These are phyloP conservation scores for Pestalotiopsis sp. DNA, from an alignment of 2,329 filamentous ascomycete species.

Conservation along the genomic window DNA sequence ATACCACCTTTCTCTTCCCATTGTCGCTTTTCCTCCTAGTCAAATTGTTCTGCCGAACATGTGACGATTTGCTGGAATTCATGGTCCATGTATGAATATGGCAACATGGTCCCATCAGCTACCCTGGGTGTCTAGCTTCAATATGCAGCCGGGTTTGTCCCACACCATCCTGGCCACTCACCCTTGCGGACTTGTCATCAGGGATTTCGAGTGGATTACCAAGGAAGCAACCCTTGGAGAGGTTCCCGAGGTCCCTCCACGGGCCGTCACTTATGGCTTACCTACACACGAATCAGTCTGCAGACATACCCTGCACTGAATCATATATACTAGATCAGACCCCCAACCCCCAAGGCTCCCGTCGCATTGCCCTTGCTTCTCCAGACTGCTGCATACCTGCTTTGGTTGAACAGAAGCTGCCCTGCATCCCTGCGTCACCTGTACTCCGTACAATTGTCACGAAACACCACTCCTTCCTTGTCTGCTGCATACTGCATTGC, in stretches of 20 bases:
- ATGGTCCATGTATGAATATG: background rate
- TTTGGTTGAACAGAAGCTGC: background rate
- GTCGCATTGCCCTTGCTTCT: constrained; percentile 3
- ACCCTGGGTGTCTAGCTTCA: background rate
- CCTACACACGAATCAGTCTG: constrained; percentile 6
- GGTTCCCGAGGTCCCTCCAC: constrained; percentile 7
- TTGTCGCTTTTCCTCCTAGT: background rate
- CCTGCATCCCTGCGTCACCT: constrained; percentile 10
- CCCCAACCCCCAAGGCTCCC: background rate
- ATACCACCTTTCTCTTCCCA: background rate
- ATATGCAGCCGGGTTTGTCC: constrained; percentile 1
- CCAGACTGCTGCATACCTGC: background rate
- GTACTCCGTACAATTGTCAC: background rate
- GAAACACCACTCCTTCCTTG: background rate
- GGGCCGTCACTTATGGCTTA: constrained; percentile 5
- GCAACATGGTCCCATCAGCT: background rate
- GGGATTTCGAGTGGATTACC: constrained; percentile 9
- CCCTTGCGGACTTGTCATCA: background rate
- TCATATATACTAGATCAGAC: constrained; percentile 2
- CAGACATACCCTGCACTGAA: background rate
- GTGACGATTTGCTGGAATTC: background rate
- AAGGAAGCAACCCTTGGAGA: constrained; percentile 4
- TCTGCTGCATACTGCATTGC: background rate
- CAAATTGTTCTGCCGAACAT: background rate
- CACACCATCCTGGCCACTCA: background rate